Evolutionary conservation across 1,284 basidiomycete genomes (phyloP).

Genomic region (Neonothopanus nambi): DNA sequence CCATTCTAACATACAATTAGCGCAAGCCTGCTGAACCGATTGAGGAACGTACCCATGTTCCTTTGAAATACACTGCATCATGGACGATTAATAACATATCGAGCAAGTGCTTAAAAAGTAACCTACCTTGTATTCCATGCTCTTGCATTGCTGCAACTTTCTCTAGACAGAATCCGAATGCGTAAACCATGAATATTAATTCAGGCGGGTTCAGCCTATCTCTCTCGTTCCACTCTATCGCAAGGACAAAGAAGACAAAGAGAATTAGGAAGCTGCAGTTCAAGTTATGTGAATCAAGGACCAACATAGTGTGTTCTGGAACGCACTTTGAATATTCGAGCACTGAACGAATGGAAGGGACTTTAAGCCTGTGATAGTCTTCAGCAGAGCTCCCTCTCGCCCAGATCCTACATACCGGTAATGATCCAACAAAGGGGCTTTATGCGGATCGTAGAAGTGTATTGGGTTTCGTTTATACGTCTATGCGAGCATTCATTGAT

Average conservation of each 20-base stretch:
- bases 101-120: slow-evolving; percentile 3
- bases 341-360: slow-evolving; percentile 87
- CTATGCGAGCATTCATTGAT: slow-evolving; percentile 37
- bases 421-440: slow-evolving; percentile 89
- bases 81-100: slow-evolving; percentile 2
- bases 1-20: slow-evolving; percentile 61
- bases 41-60: slow-evolving; percentile 65
- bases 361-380: slow-evolving; percentile 69
- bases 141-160: slow-evolving; percentile 94
- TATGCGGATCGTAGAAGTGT: slow-evolving; percentile 93
- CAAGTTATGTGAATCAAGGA: slow-evolving; percentile 3
- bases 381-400: background rate
- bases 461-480: slow-evolving; percentile 92
- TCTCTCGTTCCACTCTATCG: slow-evolving; percentile 72
- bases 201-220: slow-evolving; percentile 68
- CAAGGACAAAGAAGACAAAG: slow-evolving; percentile 82
- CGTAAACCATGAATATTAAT: slow-evolving; percentile 77
- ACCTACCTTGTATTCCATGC: slow-evolving; percentile 79
- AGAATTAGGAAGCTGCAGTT: slow-evolving; percentile 73
- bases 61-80: slow-evolving; percentile 71
- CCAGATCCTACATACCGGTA: slow-evolving; percentile 63
- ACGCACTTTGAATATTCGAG: slow-evolving; percentile 83
- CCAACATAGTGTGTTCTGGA: background rate
- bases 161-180: slow-evolving; percentile 86
- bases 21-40: background rate